Evolutionary conservation across 139 green algal genomes (phyloP), one percentile per base, ranked within the genome.

Genomic region (Yamagishiella unicocca): DNA sequence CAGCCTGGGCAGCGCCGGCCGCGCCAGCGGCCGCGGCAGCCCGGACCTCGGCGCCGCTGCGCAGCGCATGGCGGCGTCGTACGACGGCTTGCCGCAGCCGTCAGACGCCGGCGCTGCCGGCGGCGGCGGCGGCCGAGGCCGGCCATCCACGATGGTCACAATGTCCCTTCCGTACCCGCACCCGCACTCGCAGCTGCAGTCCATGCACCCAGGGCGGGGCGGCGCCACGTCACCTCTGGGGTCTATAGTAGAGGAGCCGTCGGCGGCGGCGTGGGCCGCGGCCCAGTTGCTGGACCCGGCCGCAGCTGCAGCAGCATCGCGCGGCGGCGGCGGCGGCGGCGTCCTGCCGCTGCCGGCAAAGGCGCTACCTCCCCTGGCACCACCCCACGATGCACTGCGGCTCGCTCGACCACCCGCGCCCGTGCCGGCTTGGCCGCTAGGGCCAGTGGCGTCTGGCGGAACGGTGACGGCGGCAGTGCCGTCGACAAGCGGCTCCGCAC

Each of bases 301-400:
- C n/a, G n/a, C n/a, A n/a, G n/a, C n/a, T n/a, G 50, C 50, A 17
- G 50, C 50, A 17, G 50, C 50, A 17, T 12, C 50, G 12, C 19
- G 40, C 42, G 29, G 40, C 40, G 40, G 71, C 40, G 27, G 37
- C 40, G 9, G 38, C 40, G 42, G 37, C 71, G 25, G 38, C 77
- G 27, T 37, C 25, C 9, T 10, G 77, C 27, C 40, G 42, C 40
- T 35, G 61, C 62, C 78, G 29, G 42, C 6, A 3, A 85, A 61
- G 42, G 19, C 24, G 0, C 55, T 85, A 40, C 78, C 78, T 40
- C 78, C 78, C 38, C 58, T 85, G 78, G 61, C 58, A 29, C 29
- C 61, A 29, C 40, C 78, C 2, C 78, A 84, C 55, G 77, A n/a
- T n/a, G n/a, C n/a, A n/a, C n/a, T n/a, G n/a, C n/a, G n/a, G n/a